Evolutionary conservation across 176 grass and related monocot species (phyloP), one percentile per base, ranked within the genome.

Genomic region (Carex littledalei): DNA sequence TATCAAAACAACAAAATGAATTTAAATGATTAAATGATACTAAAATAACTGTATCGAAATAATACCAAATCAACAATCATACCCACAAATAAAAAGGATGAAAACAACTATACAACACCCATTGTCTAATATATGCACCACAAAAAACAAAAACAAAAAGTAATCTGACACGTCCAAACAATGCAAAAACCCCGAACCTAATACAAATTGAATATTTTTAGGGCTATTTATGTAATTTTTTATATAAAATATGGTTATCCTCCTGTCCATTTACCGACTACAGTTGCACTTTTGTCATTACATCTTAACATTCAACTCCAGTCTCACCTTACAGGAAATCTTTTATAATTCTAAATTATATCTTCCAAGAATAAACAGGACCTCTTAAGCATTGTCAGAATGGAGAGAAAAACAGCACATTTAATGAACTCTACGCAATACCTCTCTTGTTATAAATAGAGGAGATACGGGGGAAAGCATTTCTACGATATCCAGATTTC

Each of bases 371-470:
- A 56, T 56, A 56, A 78, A 13, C 47, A 6, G 74, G 50, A 56
- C 52, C 34, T 32, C 13, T 78, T 78, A 34, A 34, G 12, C 0
- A 55, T 31, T 32, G 47, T 17, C 3, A 8, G 0, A 78, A 56
- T 31, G 21, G 74, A 78, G 74, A 78, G 74, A 26, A 56, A 22
- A 22, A 18, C 17, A 55, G 2, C 74, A 24, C 50, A 78, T 78
- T 78, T 78, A 78, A 78, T 78, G 74, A 78, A 78, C 74, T 32
- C 52, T 16, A 78, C 6, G 24, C 12, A 32, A 32, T 78, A 32
- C 17, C 22, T 54, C 24, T 77, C 73, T 24, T 78, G 50, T 78
- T 78, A 78, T 78, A 78, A 78, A 78, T 56, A 56, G 74, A 78
- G 74, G 74, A 78, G 74, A 26, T 10, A 31, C 47, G 2, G 47